These are phyloP conservation scores for Penicillium sp. DNA, from an alignment of 2,329 filamentous ascomycete genomes.

Conservation along the genomic window DNA sequence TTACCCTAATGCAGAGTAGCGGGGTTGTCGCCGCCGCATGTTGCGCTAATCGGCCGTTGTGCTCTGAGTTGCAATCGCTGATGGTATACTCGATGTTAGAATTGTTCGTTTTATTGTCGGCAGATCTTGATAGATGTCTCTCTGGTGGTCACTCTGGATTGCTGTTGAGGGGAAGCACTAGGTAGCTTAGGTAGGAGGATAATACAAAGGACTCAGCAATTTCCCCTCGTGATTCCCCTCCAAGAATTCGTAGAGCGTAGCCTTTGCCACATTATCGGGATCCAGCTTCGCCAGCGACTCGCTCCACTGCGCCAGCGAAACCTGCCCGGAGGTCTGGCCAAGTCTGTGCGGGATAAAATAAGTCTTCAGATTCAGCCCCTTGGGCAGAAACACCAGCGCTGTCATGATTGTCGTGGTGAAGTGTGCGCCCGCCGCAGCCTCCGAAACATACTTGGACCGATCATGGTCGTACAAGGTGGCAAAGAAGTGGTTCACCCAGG, in stretches of 20 bases:
- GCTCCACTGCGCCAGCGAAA: not conserved
- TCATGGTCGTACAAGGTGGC: not conserved
- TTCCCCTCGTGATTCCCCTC: not conserved
- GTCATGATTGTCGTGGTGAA: not conserved
- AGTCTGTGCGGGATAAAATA: constrained; percentile 1
- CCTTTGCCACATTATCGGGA: not conserved
- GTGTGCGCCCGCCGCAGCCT: not conserved
- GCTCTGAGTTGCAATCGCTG: not conserved
- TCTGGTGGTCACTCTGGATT: too few species aligned
- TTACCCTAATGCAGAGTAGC: not conserved
- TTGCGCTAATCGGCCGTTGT: not conserved
- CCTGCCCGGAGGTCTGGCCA: not conserved
- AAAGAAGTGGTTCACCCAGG: not conserved
- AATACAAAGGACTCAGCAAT: not conserved
- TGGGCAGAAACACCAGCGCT: not conserved
- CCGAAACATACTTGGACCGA: not conserved
- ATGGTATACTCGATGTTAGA: not conserved
- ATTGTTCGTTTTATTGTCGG: too few species aligned
- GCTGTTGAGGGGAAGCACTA: not conserved
- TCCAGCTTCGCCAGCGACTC: too few species aligned
- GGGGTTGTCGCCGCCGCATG: not conserved
- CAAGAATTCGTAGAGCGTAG: not conserved
- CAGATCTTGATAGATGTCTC: too few species aligned
- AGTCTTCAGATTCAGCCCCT: not conserved
- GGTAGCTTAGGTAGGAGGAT: not conserved